phyloP scores from a whole-genome alignment of 768 basidiomycete genomes.

The Lyophyllum atratum region DNA sequence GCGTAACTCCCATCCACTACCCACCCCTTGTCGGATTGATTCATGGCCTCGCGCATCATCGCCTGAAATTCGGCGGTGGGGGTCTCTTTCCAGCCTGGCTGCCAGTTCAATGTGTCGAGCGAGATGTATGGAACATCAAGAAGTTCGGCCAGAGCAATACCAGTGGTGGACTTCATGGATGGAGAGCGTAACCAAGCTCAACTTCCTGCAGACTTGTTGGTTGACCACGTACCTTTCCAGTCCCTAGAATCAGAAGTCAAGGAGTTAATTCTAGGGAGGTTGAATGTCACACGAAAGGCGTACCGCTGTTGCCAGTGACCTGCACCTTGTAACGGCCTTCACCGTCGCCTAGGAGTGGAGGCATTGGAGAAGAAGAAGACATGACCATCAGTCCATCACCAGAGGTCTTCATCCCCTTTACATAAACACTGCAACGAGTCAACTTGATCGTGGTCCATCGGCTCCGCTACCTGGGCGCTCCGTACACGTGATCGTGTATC shows the following conservation, averaged over 20 bases:
- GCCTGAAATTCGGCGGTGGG: conserved; percentile 30
- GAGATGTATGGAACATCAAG: conserved; percentile 47
- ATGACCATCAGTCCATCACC: not conserved
- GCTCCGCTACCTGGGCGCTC: not conserved
- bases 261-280: not conserved
- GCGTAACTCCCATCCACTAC: conserved; percentile 53
- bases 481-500: not conserved
- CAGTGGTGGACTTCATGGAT: conserved; percentile 48
- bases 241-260: conserved; percentile 16
- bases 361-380: conserved; percentile 6
- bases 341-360: conserved; percentile 44
- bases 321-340: conserved; percentile 48
- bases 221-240: conserved; percentile 29
- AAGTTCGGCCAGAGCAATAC: conserved; percentile 38
- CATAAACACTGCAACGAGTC: not conserved
- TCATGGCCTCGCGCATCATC: conserved; percentile 30
- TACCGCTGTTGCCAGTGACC: conserved; percentile 47
- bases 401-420: too few species aligned
- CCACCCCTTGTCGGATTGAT: conserved; percentile 43
- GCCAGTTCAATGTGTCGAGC: conserved; percentile 50
- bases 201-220: not conserved
- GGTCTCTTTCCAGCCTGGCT: conserved; percentile 46
- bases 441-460: not conserved
- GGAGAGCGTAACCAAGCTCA: not conserved
- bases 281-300: not conserved